phyloP scores from a whole-genome alignment of 1,284 basidiomycete species.

The Apiotrichum laibachii region DNA sequence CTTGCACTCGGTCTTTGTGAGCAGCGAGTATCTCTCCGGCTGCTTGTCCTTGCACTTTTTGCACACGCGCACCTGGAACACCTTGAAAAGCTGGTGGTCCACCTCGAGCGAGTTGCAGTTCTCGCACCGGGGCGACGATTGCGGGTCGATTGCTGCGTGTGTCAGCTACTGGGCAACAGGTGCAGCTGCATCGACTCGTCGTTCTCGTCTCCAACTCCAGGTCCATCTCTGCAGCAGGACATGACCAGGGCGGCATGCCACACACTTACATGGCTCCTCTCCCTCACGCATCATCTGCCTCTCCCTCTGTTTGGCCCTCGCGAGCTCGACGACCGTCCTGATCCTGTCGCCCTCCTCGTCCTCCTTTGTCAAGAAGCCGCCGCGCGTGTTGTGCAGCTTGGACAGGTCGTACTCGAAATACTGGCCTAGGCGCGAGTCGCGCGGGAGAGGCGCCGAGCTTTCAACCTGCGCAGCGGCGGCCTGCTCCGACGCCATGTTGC shows the following conservation, averaged over 20 bases:
- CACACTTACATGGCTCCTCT: constrained; percentile 60
- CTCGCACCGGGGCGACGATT: constrained; percentile 72
- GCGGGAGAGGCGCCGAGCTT: constrained; percentile 32
- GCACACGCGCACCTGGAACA: constrained; percentile 82
- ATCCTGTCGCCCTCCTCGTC: constrained; percentile 56
- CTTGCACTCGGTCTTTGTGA: constrained; percentile 99
- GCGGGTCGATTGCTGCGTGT: constrained; percentile 53
- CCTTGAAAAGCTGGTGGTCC: constrained; percentile 71
- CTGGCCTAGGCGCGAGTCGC: constrained; percentile 55
- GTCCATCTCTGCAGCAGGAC: no score
- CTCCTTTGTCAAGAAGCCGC: constrained; percentile 70
- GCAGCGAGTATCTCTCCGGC: constrained; percentile 86
- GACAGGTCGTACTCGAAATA: constrained; percentile 97
- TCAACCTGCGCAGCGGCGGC: constrained; percentile 18
- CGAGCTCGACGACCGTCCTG: constrained; percentile 66
- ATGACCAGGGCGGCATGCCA: no score
- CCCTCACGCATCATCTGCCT: constrained; percentile 70
- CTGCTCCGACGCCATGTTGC: constrained; percentile 45
- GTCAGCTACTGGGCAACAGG: no score
- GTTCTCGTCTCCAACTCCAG: no score
- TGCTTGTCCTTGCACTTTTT: constrained; percentile 81
- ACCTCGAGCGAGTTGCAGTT: constrained; percentile 82
- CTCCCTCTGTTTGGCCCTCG: constrained; percentile 61
- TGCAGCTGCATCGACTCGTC: no score
- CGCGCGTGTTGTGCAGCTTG: constrained; percentile 88